Conservation (phyloP, 106 monocot species). For the Gastrodia elata region DNA sequence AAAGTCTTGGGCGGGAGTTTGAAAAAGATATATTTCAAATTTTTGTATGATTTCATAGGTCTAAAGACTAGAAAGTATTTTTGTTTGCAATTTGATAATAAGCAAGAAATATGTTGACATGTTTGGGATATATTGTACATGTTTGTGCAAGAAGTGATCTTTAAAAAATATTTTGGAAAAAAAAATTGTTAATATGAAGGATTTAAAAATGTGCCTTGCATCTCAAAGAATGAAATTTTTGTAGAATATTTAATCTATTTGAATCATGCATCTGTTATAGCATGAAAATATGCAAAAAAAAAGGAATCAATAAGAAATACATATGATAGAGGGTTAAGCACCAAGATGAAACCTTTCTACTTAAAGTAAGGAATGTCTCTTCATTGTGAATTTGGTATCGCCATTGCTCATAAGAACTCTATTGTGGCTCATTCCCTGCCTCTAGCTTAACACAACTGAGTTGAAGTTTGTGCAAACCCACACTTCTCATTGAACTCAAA, state of each 20-base stretch:
- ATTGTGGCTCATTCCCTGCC: not conserved
- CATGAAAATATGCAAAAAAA: not conserved
- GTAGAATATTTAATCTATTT: no score
- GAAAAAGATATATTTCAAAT: not conserved
- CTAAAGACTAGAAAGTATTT: not conserved
- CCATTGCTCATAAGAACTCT: not conserved
- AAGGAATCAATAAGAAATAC: not conserved
- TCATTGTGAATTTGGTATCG: not conserved
- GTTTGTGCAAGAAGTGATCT: not conserved
- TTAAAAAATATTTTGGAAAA: not conserved
- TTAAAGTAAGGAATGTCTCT: not conserved
- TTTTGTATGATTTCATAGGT: not conserved
- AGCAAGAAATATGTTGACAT: not conserved
- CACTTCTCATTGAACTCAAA: not conserved
- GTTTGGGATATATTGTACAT: not conserved
- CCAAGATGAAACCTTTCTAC: not conserved
- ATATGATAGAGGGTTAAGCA: not conserved
- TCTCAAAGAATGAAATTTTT: not conserved
- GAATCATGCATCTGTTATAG: not conserved
- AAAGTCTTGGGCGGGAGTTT: not conserved
- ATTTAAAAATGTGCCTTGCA: not conserved
- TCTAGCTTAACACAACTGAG: not conserved
- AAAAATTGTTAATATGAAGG: not conserved
- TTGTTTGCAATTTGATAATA: not conserved
- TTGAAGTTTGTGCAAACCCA: not conserved